Percentiles rank a stretch among this genome's conserved stretches.
phyloP scores from a whole-genome alignment of 352 stramenopile genomes.

The Globisporangium paroecandrum region DNA sequence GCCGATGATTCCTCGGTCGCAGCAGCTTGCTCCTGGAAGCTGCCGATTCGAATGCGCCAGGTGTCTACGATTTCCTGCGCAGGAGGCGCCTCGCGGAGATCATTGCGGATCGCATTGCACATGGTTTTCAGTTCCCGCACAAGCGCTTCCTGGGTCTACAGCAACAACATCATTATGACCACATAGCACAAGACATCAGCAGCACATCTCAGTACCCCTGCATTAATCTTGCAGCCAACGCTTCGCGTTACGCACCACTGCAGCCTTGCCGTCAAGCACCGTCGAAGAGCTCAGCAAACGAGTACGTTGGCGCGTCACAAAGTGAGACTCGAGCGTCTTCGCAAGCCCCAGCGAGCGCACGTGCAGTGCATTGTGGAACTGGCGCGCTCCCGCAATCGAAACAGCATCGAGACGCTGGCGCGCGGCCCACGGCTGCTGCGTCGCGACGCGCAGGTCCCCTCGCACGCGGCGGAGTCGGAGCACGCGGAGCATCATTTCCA shows the following conservation, averaged over 20 bases:
- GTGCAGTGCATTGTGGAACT: not conserved
- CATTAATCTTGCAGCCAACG: not conserved
- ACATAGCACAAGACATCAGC: not conserved
- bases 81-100: constrained; percentile 32
- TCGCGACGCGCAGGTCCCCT: not conserved
- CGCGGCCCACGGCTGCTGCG: not conserved
- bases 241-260: constrained; percentile 10
- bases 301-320: not conserved
- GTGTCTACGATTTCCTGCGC: constrained; percentile 24
- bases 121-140: constrained; percentile 44
- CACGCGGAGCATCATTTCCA: constrained; percentile 21
- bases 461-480: constrained; percentile 17
- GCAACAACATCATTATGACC: not conserved
- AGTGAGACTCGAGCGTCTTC: not conserved
- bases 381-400: not conserved
- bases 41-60: constrained; percentile 34
- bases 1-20: not conserved
- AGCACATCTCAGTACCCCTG: not conserved
- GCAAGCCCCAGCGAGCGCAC: not conserved
- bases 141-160: constrained; percentile 21
- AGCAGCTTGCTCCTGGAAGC: constrained; percentile 22
- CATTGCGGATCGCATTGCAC: constrained; percentile 49
- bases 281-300: constrained; percentile 15
- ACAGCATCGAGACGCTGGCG: not conserved
- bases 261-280: not conserved